phyloP scores from a whole-genome alignment of 2,329 filamentous ascomycete species.

The Fusarium fracticaudum region DNA sequence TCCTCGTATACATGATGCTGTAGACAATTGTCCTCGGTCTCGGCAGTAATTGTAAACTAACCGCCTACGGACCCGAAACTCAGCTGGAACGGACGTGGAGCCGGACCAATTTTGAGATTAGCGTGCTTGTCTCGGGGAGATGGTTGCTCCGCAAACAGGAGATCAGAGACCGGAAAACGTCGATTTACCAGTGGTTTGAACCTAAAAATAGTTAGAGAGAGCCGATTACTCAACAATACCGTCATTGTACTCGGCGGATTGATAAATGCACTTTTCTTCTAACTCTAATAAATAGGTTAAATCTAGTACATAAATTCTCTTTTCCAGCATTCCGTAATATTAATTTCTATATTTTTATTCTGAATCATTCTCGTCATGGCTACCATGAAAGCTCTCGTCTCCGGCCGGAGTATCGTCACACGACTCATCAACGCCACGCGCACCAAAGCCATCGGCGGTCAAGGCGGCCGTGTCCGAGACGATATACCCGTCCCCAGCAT shows the following conservation, averaged over 20 bases:
- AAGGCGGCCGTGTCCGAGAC: background rate
- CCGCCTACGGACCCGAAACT: background rate
- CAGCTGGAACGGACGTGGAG: background rate
- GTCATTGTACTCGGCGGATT: accelerated
- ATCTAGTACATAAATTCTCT: accelerated
- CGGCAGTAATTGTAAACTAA: background rate
- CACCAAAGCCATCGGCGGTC: background rate
- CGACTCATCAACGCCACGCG: background rate
- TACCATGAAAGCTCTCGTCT: background rate
- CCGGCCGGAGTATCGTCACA: background rate
- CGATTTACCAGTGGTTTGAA: background rate
- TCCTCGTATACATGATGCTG: background rate
- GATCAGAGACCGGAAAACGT: background rate
- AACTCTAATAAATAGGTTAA: background rate
- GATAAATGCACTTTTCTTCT: background rate
- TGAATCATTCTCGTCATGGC: background rate
- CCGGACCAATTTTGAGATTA: background rate
- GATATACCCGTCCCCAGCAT: background rate
- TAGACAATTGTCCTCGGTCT: background rate
- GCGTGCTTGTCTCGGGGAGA: background rate
- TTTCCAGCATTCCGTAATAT: too few species aligned
- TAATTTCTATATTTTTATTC: background rate
- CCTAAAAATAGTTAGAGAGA: accelerated
- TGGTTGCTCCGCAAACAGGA: background rate
- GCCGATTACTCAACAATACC: background rate